Percentiles rank a stretch among this genome's conserved stretches.
Conservation (phyloP, 2,329 filamentous ascomycete genomes). For the Knufia petricola region DNA sequence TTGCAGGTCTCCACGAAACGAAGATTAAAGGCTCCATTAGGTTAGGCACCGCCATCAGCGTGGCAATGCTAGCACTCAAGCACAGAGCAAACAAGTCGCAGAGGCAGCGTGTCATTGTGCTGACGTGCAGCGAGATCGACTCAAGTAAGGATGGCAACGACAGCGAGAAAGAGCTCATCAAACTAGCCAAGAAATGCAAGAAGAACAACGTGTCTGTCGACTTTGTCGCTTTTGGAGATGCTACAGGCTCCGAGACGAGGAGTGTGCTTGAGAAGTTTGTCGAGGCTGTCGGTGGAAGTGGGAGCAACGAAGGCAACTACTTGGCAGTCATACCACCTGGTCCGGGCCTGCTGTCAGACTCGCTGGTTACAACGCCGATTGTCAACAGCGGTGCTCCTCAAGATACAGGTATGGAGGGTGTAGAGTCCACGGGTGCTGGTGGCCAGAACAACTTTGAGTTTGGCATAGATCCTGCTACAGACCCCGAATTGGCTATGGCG, state of each 20-base stretch:
- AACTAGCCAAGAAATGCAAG: slow-evolving; percentile 96
- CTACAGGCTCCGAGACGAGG: slow-evolving; percentile 70
- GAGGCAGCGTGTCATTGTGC: slow-evolving; percentile 91
- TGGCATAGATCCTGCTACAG: slow-evolving; percentile 80
- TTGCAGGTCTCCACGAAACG: slow-evolving; percentile 83
- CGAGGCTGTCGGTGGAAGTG: slow-evolving; percentile 68
- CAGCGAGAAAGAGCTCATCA: slow-evolving; percentile 76
- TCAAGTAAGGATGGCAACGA: slow-evolving; percentile 45
- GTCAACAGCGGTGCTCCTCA: slow-evolving; percentile 45
- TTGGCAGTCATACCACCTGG: slow-evolving; percentile 84
- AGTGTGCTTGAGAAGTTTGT: slow-evolving; percentile 90
- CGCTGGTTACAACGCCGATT: slow-evolving; percentile 81
- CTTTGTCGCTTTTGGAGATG: slow-evolving; percentile 88
- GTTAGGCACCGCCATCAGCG: slow-evolving; percentile 87
- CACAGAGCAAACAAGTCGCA: slow-evolving; percentile 97
- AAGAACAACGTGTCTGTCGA: slow-evolving; percentile 92
- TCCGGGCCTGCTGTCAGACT: slow-evolving; percentile 83
- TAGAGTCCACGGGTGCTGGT: slow-evolving; percentile 41
- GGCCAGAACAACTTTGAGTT: slow-evolving; percentile 67
- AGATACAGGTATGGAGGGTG: slow-evolving; percentile 42
- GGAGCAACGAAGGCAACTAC: slow-evolving; percentile 71
- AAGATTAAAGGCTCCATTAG: slow-evolving; percentile 87
- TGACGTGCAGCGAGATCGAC: slow-evolving; percentile 79
- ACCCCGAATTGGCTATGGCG: slow-evolving; percentile 88
- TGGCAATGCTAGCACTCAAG: slow-evolving; percentile 85